These are phyloP conservation scores for Colletotrichum simmondsii DNA, from an alignment of 2,329 filamentous ascomycete species.

Conservation along the genomic window DNA sequence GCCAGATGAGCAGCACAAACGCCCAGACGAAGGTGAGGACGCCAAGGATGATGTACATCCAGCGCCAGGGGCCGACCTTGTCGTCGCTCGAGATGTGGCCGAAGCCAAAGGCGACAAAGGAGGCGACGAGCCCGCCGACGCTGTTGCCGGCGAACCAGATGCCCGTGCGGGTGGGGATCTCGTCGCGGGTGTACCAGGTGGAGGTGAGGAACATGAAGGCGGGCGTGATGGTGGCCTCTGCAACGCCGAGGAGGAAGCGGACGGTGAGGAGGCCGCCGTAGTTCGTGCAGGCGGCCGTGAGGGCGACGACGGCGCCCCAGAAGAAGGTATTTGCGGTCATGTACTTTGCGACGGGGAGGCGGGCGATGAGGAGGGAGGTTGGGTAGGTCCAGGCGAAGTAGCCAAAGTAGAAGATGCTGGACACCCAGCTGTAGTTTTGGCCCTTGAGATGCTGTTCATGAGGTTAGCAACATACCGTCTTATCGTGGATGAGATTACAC, in stretches of 20 bases:
- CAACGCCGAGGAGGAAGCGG: slow-evolving; percentile 64
- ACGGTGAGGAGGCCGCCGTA: slow-evolving; percentile 61
- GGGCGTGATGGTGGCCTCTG: slow-evolving; percentile 65
- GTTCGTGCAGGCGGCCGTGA: slow-evolving; percentile 57
- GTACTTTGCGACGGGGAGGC: slow-evolving; percentile 59
- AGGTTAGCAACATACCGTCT: slow-evolving; percentile 33
- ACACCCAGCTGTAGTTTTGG: slow-evolving; percentile 63
- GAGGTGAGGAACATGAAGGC: slow-evolving; percentile 66
- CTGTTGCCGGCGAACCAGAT: slow-evolving; percentile 67
- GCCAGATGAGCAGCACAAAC: slow-evolving; percentile 56
- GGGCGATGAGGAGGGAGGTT: slow-evolving; percentile 58
- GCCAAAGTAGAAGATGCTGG: slow-evolving; percentile 50
- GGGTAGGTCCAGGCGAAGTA: slow-evolving; percentile 63
- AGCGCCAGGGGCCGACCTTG: slow-evolving; percentile 61
- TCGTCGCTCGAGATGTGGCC: slow-evolving; percentile 60
- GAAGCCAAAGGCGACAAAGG: slow-evolving; percentile 64
- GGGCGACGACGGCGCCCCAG: slow-evolving; percentile 60
- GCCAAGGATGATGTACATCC: slow-evolving; percentile 69
- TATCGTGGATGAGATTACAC: not conserved
- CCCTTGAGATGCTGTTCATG: slow-evolving; percentile 67
- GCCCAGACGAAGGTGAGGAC: slow-evolving; percentile 61
- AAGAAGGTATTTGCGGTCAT: slow-evolving; percentile 58
- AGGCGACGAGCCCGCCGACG: slow-evolving; percentile 58
- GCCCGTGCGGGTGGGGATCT: slow-evolving; percentile 64
- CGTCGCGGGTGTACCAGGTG: slow-evolving; percentile 67